Percentiles rank a stretch among this genome's conserved stretches.
Evolutionary conservation across 805 yeast genomes (phyloP).

Genomic region (Candida gorgasii): DNA sequence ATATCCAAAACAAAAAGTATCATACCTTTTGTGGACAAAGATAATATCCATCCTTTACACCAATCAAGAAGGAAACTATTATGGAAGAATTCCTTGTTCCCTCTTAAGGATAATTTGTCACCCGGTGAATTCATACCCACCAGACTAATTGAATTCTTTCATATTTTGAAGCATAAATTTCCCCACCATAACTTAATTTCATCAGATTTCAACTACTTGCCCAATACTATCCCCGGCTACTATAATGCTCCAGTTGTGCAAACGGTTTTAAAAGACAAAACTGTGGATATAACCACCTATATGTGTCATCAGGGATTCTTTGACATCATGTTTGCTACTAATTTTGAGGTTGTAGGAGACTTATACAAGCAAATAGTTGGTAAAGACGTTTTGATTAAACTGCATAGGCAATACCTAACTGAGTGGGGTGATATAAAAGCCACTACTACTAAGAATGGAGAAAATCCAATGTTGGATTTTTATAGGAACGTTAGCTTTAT

Average conservation of each 20-base stretch:
- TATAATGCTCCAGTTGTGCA: slow-evolving; percentile 79
- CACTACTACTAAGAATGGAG: slow-evolving; percentile 74
- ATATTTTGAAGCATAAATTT: slow-evolving; percentile 60
- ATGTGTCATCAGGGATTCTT: slow-evolving; percentile 86
- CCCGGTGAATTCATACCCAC: slow-evolving; percentile 86
- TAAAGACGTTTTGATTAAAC: slow-evolving; percentile 50
- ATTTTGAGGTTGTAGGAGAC: slow-evolving; percentile 61
- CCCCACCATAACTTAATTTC: slow-evolving; percentile 76
- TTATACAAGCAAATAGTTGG: slow-evolving; percentile 67
- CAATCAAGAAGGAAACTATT: slow-evolving; percentile 45
- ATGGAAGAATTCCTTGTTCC: slow-evolving; percentile 54
- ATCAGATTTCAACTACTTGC: slow-evolving; percentile 61
- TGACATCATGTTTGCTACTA: slow-evolving; percentile 86
- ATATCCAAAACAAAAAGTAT: slow-evolving; percentile 25
- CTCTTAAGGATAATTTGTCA: slow-evolving; percentile 65
- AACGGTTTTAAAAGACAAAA: slow-evolving; percentile 64
- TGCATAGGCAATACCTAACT: slow-evolving; percentile 65
- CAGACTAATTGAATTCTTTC: slow-evolving; percentile 62
- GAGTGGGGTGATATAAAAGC: slow-evolving; percentile 70
- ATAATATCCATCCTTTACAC: slow-evolving; percentile 58
- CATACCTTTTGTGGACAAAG: slow-evolving; percentile 31
- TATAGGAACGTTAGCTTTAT: slow-evolving; percentile 74
- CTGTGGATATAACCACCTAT: slow-evolving; percentile 70
- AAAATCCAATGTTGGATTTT: slow-evolving; percentile 79
- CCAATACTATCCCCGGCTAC: slow-evolving; percentile 52